Evolutionary conservation across 805 yeast genomes (phyloP), one percentile per base, ranked within the genome.

Genomic region (Komagataella populi): DNA sequence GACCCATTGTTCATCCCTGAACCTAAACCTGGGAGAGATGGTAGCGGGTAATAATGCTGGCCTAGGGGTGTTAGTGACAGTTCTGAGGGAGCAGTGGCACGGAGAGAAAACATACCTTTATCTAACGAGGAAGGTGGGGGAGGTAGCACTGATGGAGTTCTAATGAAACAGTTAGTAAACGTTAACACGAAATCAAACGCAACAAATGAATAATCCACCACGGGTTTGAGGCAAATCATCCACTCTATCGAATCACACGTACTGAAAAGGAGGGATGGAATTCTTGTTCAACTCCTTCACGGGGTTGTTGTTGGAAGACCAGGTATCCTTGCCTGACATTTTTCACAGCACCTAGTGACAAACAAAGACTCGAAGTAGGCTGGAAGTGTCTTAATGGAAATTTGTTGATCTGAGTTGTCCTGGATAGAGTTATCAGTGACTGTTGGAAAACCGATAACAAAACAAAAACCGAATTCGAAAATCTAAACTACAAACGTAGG

Each of bases 11-110:
- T 16, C 49, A 73, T 69, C 36, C 70, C 67, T 54, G 65, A 73
- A 39, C 78, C 75, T 53, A 73, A 60, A 36, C 77, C 76, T 4
- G 81, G 77, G 51, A 77, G 69, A 44, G 76, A 69, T 2, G 81
- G 79, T 48, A 77, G 67, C 17, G 78, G 73, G 57, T 75, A 76
- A 51, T 71, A 70, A 63, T 67, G 63, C 70, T 78, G 59, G 63
- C 74, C 57, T 76, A 71, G 58, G 55, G 16, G 45, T 12, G 51
- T 51, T 52, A 52, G 52, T 48, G 18, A 30, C 39, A 8, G 14
- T 30, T 30, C 39, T 4, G 8, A 12, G 39, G 39, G 39, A 30
- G 39, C 39, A 6, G 39, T 10, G 4, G 39, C 39, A 8, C 39
- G 10, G 14, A 30, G 10, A 30, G 14, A n/a, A 5, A 30, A 30